Base-by-base conservation (phyloP, 2,329 filamentous ascomycete genomes). In the Xylaria sp. region DNA sequence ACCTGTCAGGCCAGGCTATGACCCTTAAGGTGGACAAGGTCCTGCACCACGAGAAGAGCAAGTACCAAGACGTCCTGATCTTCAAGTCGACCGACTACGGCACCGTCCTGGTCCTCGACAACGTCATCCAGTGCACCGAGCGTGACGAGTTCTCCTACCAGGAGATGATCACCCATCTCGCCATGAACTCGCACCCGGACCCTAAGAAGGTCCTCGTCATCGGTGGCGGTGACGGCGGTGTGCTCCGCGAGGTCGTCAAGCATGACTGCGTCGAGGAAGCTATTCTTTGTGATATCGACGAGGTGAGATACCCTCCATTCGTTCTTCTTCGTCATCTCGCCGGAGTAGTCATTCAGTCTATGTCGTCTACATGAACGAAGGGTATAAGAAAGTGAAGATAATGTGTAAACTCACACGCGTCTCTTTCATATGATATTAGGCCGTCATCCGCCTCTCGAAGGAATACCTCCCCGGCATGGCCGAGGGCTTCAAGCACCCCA, bases 141-240 rank as follows among this genome's bases (percentile, higher is more conserved):
- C 91, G 95, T 75, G 94, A 99, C 81, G 96, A 99, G 87, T 99
- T 98, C 88, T 94, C 94, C 78, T 97, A 97, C 90, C 96, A 99
- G 88, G 96, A 99, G 89, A 99, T 99, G 96, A 99, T 99, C 84
- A 94, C 95, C 77, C 94, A 99, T 85, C 89, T 99, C 76, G 96
- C 94, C 84, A 94, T 99, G 92, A 96, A 97, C 89, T 94, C 95
- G 63, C 96, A 99, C 89, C 96, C 96, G 76, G 91, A 97, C 87
- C 96, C 96, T 80, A 96, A 98, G 90, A 97, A 94, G 85, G 96
- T 99, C 63, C 91, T 99, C 67, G 96, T 99, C 82, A 98, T 99
- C 79, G 96, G 96, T 74, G 96, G 96, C 78, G 96, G 96, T 81
- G 96, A 99, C 81, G 96, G 96, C 70, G 96, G 96, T 84, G 96